Base-by-base conservation (phyloP, 441 rosid species). In the Croton laevigatus region DNA sequence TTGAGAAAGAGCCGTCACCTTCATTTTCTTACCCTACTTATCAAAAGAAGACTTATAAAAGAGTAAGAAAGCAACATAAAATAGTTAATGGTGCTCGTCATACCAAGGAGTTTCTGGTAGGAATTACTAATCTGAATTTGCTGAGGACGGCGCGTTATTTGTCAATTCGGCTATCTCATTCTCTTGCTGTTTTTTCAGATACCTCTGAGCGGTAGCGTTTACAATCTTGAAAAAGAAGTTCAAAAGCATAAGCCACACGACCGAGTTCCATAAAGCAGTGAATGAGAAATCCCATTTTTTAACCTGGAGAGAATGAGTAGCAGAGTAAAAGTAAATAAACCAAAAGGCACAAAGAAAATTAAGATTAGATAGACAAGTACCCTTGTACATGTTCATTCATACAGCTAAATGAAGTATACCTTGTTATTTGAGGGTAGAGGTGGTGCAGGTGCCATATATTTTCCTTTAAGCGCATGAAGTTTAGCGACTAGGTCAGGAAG, bases 221-320 rank as follows among this genome's bases (percentile, higher is more conserved):
- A 95, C 91, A 37, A 93, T 88, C 87, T 89, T 94, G 64, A 83
- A 76, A 73, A 91, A 93, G 91, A 93, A 95, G 84, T 94, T 91
- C 73, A 94, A 62, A 59, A 94, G 98, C 98, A 94, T 91, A 66
- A 95, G 91, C 98, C 97, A 95, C 45, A 95, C 99, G 0, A 91
- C 73, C 6, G 91, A 79, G 60, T 91, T 95, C 99, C 99, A 95
- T 68, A 91, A 66, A n/a, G 91, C 81, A 40, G 97, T 83, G 73
- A 91, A 81, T 3, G 98, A 95, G 66, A 95, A 79, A 74, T 88
- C 91, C 95, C 96, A 93, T 70, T 86, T 89, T 72, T 87, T 90
- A 37, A 70, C 88, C 98, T 88, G 84, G 65, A 37, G 69, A n/a
- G 20, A 73, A 45, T 36, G 34, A 51, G 55, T 27, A 27, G 32